Evolutionary conservation across 1,284 basidiomycete species (phyloP), one percentile per base, ranked within the genome.

Genomic region (Butyriboletus regius): DNA sequence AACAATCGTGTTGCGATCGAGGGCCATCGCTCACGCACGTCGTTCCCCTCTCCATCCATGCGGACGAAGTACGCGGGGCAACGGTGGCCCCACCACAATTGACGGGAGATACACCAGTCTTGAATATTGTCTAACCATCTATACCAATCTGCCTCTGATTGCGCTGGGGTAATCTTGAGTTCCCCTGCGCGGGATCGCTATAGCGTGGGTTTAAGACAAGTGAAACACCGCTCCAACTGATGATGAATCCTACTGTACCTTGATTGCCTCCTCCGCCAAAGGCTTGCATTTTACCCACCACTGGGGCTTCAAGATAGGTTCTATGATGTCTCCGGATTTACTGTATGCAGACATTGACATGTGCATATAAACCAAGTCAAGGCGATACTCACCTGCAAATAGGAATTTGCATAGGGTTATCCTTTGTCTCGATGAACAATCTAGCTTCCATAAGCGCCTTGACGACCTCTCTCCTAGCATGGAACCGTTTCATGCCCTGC

Each of bases 61-160:
- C 82, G 78, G 51, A 97, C 85, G 59, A 94, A 88, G 74, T 97
- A 98, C 1, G 93, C 96, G 8, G 96, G 96, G 67, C 85, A 89
- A 54, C 95, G 82, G 68, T 99, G 96, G 18, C 96, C 95, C 95
- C 95, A 99, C 96, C 96, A 98, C 13, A 98, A 78, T 67, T 98
- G 96, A 53, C 96, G 88, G 8, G 94, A 98, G 61, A 98, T 89
- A 73, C 96, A 99, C 96, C 96, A 98, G 67, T 98, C 96, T 70
- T 98, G 92, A 60, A 97, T 93, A 60, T 82, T 83, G 59, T 95
- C 92, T 54, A 98, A 76, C 96, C 96, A 98, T 53, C 91, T 79
- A 68, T 88, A 94, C 93, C 95, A 99, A 51, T 99, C 95, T 46
- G 81, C 82, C 65, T 96, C 93, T 10, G 88, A 94, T 42, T 81